Base-by-base conservation (phyloP, 345 rosid species). In the Bruguiera sexangula region DNA sequence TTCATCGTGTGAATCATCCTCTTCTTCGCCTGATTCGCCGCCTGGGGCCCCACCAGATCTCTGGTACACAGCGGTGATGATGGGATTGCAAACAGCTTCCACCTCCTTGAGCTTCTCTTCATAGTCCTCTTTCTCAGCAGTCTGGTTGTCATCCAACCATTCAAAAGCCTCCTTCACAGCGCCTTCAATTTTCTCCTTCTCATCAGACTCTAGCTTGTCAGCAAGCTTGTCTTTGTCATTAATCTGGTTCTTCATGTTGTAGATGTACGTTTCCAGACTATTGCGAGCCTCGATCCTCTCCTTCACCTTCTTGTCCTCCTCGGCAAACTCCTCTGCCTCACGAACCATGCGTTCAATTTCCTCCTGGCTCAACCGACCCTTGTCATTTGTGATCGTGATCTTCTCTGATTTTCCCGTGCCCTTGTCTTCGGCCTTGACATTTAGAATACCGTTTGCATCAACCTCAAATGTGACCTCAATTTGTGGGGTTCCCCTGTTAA, bases 71-170 rank as follows among this genome's bases (percentile, higher is more conserved):
- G 70, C 46, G 20, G 66, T 60, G 48, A 75, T 65, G 55, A 70
- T 39, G 15, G 79, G 79, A 58, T 79, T 79, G 65, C 82, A 75
- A 1, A 68, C 71, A 2, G 79, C 82, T 61, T 79, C 79, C 32
- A 79, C 79, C 71, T 75, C 82, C 71, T 76, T 76, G 24, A 76
- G 58, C 68, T 55, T 76, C 72, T 66, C 69, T 8, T 65, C 72
- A 13, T 71, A 75, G 18, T 79, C 82, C 11, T 79, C 79, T 58
- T 75, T 75, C 74, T 75, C 69, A 0, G 74, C 76, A 6, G 8
- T 68, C 67, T 75, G 82, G 30, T 79, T 79, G 34, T 71, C 82
- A n/a, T 79, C 76, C 54, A 79, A 24, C 75, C 79, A 76, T 30
- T 76, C 75, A 11, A 70, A 54, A 1, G 69, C 75, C 48, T 70